Conservation (phyloP, 148 eudicot species). For the Rhododendron ovatum region DNA sequence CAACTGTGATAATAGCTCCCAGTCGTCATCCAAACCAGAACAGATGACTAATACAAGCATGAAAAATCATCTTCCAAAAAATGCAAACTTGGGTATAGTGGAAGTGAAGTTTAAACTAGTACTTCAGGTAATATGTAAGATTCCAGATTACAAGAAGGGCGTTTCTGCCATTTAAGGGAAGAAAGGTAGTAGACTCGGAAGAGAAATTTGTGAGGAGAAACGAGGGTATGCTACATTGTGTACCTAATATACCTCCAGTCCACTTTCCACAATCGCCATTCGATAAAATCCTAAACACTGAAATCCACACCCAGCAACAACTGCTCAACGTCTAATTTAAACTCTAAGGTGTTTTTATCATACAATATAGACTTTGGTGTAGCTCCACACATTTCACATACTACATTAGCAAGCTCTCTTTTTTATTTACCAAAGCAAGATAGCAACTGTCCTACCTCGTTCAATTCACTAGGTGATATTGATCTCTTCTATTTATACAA, state of each 20-base stretch:
- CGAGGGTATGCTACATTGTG: not conserved
- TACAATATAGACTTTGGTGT: not conserved
- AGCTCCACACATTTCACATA: not conserved
- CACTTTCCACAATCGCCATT: not conserved
- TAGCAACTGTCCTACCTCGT: not conserved
- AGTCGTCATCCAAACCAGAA: not conserved
- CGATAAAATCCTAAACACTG: not conserved
- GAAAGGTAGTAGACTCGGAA: not conserved
- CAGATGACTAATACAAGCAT: not conserved
- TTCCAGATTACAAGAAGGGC: not conserved
- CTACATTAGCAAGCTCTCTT: not conserved
- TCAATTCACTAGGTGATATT: not conserved
- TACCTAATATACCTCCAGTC: not conserved
- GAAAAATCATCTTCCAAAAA: not conserved
- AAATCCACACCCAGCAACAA: not conserved
- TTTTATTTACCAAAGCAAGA: not conserved
- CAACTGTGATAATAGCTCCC: conserved; percentile 37
- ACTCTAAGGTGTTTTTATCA: not conserved
- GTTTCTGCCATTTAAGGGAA: not conserved
- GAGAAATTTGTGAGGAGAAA: not conserved
- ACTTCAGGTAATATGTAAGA: not conserved
- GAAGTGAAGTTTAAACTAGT: not conserved
- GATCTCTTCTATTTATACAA: not conserved
- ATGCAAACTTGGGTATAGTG: not conserved
- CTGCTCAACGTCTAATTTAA: not conserved